These are phyloP conservation scores for Xylaria sp. DNA, from an alignment of 2,329 filamentous ascomycete species.

Conservation along the genomic window DNA sequence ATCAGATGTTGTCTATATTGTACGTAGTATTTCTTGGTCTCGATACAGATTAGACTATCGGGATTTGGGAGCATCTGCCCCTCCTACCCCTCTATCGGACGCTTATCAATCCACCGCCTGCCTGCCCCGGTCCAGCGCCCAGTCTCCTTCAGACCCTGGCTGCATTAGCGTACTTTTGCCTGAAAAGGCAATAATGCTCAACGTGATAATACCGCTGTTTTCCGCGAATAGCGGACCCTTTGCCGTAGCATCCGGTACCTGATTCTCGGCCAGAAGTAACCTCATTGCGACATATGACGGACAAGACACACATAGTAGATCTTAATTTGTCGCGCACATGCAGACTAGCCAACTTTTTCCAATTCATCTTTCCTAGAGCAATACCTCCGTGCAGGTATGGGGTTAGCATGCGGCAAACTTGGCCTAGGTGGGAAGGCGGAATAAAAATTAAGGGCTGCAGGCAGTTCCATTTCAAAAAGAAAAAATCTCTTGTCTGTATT, in stretches of 20 bases:
- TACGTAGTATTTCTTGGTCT: neutral
- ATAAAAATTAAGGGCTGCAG: too few relatives aligned
- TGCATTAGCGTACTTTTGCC: constrained; percentile 16
- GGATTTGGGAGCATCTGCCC: neutral
- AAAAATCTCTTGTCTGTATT: too few relatives aligned
- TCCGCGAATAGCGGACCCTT: constrained; percentile 20
- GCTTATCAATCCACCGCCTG: constrained; percentile 15
- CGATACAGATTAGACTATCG: too few relatives aligned
- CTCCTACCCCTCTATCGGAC: constrained; percentile 1
- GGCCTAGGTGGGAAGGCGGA: neutral
- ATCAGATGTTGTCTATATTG: too few relatives aligned
- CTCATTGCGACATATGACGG: neutral
- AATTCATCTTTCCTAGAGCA: neutral
- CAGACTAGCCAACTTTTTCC: neutral
- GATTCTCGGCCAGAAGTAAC: neutral
- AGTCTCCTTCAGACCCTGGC: neutral
- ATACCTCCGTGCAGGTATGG: neutral
- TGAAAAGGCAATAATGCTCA: neutral
- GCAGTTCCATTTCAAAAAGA: too few relatives aligned
- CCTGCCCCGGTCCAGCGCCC: too few relatives aligned
- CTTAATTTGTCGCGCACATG: neutral
- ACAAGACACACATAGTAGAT: neutral
- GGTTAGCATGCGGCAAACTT: constrained; percentile 5
- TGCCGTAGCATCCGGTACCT: constrained; percentile 2
- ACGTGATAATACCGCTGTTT: constrained; percentile 22